These are phyloP conservation scores for Fusarium sp. DNA, from an alignment of 2,329 filamentous ascomycete species.

Conservation along the genomic window DNA sequence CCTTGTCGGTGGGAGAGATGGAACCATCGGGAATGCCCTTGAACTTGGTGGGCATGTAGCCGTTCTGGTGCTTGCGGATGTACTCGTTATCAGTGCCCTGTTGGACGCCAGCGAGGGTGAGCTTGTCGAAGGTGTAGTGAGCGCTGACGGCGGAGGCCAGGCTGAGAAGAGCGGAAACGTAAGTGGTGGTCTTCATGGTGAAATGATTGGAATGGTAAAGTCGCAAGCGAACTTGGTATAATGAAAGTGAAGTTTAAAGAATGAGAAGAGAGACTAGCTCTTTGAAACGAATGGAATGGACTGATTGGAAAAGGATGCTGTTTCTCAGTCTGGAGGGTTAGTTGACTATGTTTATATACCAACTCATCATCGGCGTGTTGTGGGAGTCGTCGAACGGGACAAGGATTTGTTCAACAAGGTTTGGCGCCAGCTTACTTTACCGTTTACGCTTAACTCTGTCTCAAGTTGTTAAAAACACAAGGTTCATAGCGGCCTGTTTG, in stretches of 20 bases:
- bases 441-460: not conserved
- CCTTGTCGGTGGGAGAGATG: slow-evolving; percentile 15
- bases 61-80: slow-evolving; percentile 19
- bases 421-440: not conserved
- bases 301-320: slow-evolving; percentile 15
- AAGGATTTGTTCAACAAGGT: not conserved
- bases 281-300: slow-evolving; percentile 18
- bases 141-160: slow-evolving; percentile 15
- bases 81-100: slow-evolving; percentile 11
- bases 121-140: slow-evolving; percentile 22
- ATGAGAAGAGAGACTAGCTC: slow-evolving; percentile 22
- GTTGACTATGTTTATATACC: not conserved
- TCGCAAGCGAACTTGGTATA: slow-evolving; percentile 13
- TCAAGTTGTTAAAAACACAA: not conserved
- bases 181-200: slow-evolving; percentile 18
- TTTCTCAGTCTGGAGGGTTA: not conserved
- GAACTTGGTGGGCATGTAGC: slow-evolving; percentile 22
- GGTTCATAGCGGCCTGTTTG: not conserved
- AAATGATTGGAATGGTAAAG: not conserved
- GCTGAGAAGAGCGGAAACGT: slow-evolving; percentile 11
- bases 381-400: not conserved
- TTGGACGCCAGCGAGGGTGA: not conserved
- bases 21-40: slow-evolving; percentile 4
- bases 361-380: not conserved
- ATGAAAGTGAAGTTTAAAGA: slow-evolving; percentile 6